Base-by-base conservation (phyloP, 768 basidiomycete species). In the Mycena epipterygia region DNA sequence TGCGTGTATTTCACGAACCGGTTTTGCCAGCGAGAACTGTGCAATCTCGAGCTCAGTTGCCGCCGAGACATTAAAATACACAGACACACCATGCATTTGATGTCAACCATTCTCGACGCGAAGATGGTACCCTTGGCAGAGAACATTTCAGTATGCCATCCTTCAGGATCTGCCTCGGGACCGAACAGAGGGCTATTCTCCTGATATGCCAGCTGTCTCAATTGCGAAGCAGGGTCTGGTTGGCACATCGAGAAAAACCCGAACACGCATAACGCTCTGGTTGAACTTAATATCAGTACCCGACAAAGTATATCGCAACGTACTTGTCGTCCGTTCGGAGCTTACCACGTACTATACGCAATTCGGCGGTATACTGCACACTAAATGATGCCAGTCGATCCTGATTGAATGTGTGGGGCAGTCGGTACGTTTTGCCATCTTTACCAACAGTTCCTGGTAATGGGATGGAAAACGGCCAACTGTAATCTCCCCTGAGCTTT, bases 241-340 rank as follows among this genome's bases (percentile, higher is more conserved):
- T 73, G 72, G 21, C 35, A 42, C 68, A 73, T 73, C 17, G 72
- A 73, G 49, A 73, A 73, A 52, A 64, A 73, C 12, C 35, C 61
- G n/a, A 73, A 70, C 16, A 42, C 27, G 37, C 59, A 67, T n/a
- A n/a, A 6, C 0, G 67, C 33, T 48, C 72, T 73, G 23, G 61
- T 48, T 42, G 0, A 37, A 29, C 23, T 61, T 8, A 48, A 53
- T 42, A 21, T 67, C 25, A 32, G 30, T 4, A 7, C 2, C 17
- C 27, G 9, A 21, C n/a, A 46, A 16, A 8, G 23, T 4, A 7
- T 7, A 32, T 25, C 5, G 32, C 12, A 37, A 56, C 41, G 21
- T 16, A 70, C 72, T 64, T 70, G 30, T 73, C 68, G 56, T 73
- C 72, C 39, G 55, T 32, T 17, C 72, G 59, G 1, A 70, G 68